Evolutionary conservation across 2,329 filamentous ascomycete genomes (phyloP).

Genomic region (Aspergillus pseudoglaucus): DNA sequence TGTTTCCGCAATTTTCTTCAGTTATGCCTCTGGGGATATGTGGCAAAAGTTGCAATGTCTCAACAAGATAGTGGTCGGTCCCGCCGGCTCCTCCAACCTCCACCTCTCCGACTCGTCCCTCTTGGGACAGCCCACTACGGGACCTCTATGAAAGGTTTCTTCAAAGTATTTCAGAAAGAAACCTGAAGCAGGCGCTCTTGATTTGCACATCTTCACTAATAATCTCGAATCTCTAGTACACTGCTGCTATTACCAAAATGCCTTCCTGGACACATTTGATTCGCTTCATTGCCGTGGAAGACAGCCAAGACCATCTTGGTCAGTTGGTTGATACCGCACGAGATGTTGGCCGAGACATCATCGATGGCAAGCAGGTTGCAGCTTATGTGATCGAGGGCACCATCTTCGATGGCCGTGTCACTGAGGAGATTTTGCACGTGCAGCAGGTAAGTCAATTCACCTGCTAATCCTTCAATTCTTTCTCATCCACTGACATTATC

Average conservation of each 20-base stretch:
- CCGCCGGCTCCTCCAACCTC: too few species aligned
- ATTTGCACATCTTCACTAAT: too few species aligned
- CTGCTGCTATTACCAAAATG: neutral
- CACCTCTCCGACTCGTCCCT: too few species aligned
- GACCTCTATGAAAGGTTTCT: too few species aligned
- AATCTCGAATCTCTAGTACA: too few species aligned
- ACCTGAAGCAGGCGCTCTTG: too few species aligned
- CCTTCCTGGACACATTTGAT: slow-evolving; percentile 24
- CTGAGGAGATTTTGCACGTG: slow-evolving; percentile 18
- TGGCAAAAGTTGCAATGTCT: too few species aligned
- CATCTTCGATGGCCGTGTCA: slow-evolving; percentile 23
- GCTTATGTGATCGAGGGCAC: slow-evolving; percentile 21
- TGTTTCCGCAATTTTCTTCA: too few species aligned
- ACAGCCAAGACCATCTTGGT: slow-evolving; percentile 22
- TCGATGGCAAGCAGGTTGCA: slow-evolving; percentile 14
- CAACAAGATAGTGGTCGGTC: too few species aligned
- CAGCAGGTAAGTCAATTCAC: slow-evolving; percentile 6
- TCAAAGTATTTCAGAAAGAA: too few species aligned
- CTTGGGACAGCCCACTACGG: too few species aligned
- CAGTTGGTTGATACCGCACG: slow-evolving; percentile 21
- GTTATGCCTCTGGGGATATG: too few species aligned
- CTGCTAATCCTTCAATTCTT: neutral
- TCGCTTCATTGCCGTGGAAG: slow-evolving; percentile 26
- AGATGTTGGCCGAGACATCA: slow-evolving; percentile 20
- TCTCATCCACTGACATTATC: neutral